These are phyloP conservation scores for Neopestalotiopsis sp. DNA, from an alignment of 2,329 filamentous ascomycete species.

Conservation along the genomic window DNA sequence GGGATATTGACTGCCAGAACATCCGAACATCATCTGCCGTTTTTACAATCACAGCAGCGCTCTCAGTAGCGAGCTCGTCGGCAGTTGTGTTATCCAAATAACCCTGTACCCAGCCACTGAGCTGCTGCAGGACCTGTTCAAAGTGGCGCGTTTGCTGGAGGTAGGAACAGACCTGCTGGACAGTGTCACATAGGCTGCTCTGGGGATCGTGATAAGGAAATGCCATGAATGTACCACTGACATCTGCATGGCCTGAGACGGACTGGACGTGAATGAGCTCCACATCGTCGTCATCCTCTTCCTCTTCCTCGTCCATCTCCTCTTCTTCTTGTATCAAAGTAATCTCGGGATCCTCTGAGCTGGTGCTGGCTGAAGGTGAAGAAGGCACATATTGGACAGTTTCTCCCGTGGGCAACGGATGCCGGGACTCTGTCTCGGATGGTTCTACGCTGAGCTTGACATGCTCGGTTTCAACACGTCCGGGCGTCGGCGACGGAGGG, in stretches of 20 bases:
- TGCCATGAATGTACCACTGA: constrained; percentile 29
- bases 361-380: constrained; percentile 44
- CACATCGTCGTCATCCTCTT: constrained; percentile 37
- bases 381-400: constrained; percentile 33
- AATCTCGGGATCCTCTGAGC: constrained; percentile 50
- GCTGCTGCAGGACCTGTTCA: constrained; percentile 46
- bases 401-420: constrained; percentile 26
- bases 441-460: constrained; percentile 53
- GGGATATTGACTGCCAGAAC: constrained; percentile 60
- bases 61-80: constrained; percentile 33
- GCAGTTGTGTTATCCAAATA: constrained; percentile 49
- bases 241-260: constrained; percentile 20
- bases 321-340: constrained; percentile 28
- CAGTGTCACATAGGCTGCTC: constrained; percentile 33
- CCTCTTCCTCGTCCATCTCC: constrained; percentile 32
- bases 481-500: constrained; percentile 46
- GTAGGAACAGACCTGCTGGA: constrained; percentile 31
- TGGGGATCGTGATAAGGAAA: constrained; percentile 36
- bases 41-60: constrained; percentile 37
- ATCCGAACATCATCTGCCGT: constrained; percentile 48
- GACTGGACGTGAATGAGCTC: constrained; percentile 14
- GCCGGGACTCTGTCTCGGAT: constrained; percentile 44
- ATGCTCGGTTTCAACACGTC: constrained; percentile 30
- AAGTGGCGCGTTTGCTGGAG: constrained; percentile 40
- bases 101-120: constrained; percentile 56